Evolutionary conservation across 2,329 filamentous ascomycete genomes (phyloP), one percentile per base, ranked within the genome.

Genomic region (Exophiala oligosperma): DNA sequence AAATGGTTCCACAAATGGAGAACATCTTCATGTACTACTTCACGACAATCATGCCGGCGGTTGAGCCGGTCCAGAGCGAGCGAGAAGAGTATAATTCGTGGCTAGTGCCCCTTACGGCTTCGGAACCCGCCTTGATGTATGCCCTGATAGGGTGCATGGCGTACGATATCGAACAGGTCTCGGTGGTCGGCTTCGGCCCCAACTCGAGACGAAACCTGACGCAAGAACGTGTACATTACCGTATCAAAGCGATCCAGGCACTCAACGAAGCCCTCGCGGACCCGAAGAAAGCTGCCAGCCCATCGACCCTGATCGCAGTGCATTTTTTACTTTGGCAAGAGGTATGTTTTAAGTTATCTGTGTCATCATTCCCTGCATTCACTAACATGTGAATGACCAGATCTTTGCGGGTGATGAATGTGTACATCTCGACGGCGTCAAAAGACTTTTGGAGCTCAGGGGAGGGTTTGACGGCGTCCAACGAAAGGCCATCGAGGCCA

Each of bases 401-500:
- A 48, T 48, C 6, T 48, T 48, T 48, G 23, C 46, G 14, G 46
- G 46, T 12, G 46, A 48, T 9, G 46, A 48, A 48, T 48, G 46
- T 26, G 24, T 48, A n/a, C 46, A 48, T 28, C 23, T 48, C 23
- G 46, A 48, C 24, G 46, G 28, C 14, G 46, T 48, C 23, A 17
- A 48, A 24, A 48, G 46, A 26, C 46, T 48, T 7, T 21, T 48
- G 3, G 46, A 48, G 23, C 28, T 48, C 46, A 26, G 46, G 7
- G 46, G 46, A 2, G 46, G 46, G 46, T 48, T 48, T 21, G 46
- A 28, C 8, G 46, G 46, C 8, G n/a, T 48, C 4, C 46, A 48
- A 21, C 21, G 46, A 6, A 48, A 48, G 46, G 66, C 66, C 26
- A 48, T 48, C n/a, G 46, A 48, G 28, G 46, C 46, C 46, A 32